phyloP scores from a whole-genome alignment of 2,329 filamentous ascomycete genomes.

The Alternaria sp. region DNA sequence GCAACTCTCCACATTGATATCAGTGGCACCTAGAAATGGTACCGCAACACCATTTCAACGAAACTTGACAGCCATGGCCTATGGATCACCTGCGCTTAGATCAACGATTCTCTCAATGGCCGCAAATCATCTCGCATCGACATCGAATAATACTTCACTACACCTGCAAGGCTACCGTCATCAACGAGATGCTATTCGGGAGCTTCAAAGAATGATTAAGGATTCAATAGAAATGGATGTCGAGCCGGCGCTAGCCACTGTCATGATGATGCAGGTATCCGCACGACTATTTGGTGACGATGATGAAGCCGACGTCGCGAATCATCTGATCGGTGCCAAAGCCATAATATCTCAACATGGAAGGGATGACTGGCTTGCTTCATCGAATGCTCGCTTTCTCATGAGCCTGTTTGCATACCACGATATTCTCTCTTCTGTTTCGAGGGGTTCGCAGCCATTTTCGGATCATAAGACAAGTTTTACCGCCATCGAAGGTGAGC shows the following conservation, averaged over 20 bases:
- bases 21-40: constrained; percentile 33
- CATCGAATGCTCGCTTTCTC: constrained; percentile 39
- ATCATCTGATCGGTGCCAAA: constrained; percentile 43
- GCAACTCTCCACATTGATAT: constrained; percentile 38
- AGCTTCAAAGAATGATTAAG: constrained; percentile 38
- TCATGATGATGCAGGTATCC: constrained; percentile 49
- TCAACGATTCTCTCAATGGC: constrained; percentile 47
- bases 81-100: constrained; percentile 35
- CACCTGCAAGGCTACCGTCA: constrained; percentile 39
- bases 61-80: constrained; percentile 42
- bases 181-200: constrained; percentile 40
- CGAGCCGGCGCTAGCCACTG: constrained; percentile 42
- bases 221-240: constrained; percentile 28
- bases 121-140: constrained; percentile 40
- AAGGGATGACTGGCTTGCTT: constrained; percentile 15
- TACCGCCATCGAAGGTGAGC: constrained; percentile 35
- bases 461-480: constrained; percentile 34
- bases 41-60: constrained; percentile 36
- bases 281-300: constrained; percentile 41
- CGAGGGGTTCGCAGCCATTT: constrained; percentile 37
- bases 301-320: constrained; percentile 36
- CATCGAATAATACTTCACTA: constrained; percentile 31
- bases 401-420: constrained; percentile 46
- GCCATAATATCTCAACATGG: constrained; percentile 40
- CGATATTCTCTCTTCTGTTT: constrained; percentile 45